phyloP scores from a whole-genome alignment of 345 rosid species.

The Eucalyptus victrix region DNA sequence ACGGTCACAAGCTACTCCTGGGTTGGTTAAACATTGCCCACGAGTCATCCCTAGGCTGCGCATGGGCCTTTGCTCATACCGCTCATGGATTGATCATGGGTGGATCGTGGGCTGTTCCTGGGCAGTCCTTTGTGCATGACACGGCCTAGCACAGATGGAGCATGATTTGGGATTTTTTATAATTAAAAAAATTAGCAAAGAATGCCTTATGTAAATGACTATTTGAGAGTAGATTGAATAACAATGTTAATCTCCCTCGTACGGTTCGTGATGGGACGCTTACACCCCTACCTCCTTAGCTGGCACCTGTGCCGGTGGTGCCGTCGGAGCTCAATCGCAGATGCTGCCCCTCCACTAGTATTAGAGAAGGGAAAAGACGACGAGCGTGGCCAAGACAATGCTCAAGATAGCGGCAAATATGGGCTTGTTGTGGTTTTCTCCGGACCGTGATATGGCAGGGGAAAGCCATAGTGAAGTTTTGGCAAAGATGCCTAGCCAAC shows the following conservation, averaged over 20 bases:
- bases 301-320: neutral
- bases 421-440: too few relatives aligned
- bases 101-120: too few relatives aligned
- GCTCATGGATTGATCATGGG: too few relatives aligned
- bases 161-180: too few relatives aligned
- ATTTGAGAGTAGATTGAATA: neutral
- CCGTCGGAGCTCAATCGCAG: neutral
- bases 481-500: neutral
- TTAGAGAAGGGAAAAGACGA: neutral
- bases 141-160: too few relatives aligned
- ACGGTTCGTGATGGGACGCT: neutral
- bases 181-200: neutral
- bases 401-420: neutral
- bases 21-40: too few relatives aligned
- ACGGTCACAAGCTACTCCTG: too few relatives aligned
- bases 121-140: too few relatives aligned
- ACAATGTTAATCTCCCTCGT: too few relatives aligned
- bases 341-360: neutral
- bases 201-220: neutral
- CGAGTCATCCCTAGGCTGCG: fast-evolving
- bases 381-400: neutral
- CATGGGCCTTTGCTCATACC: too few relatives aligned
- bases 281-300: neutral
- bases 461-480: too few relatives aligned
- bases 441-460: too few relatives aligned